Base-by-base conservation (phyloP, 495 filamentous ascomycete genomes). In the Immersiella caudata region DNA sequence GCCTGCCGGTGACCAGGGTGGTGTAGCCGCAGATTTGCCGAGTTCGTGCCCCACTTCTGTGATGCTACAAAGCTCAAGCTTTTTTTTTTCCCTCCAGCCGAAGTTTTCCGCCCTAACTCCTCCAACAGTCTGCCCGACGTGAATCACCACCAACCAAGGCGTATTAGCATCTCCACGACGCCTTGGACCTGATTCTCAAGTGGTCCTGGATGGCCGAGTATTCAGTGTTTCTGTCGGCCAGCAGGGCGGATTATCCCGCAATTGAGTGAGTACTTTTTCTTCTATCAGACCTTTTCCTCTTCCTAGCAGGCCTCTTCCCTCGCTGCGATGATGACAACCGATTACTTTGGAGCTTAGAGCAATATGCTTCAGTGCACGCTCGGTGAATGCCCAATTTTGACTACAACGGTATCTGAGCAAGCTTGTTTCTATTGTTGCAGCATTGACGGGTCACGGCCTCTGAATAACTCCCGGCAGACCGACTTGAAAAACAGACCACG, bases 391-490 rank as follows among this genome's bases (percentile, higher is more conserved):
- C 82, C 80, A 79, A 86, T 87, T 85, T 77, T 86, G 93, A 96
- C 93, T 97, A 96, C 93, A 96, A 96, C 93, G 93, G 93, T 97
- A 96, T 97, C 93, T 96, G 93, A 96, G 73, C 75, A 74, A 74
- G 18, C 0, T 51, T 33, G 29, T 21, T 25, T 12, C 2, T 36
- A 59, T 57, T 67, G 33, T 27, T 46, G 25, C 29, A 21, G 16
- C 46, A 27, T 26, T 35, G 18, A 29, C 22, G 14, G 12, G 21
- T 12, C 20, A 25, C 60, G 54, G 14, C 22, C 24, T 16, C 64
- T 64, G 64, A 72, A 60, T 18, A 18, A 36, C 24, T 2, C 25
- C 49, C 12, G 29, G 12, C 29, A 75, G 74, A 66, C 55, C 73
- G 78, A 79, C 68, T 83, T 81, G 78, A 80, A 68, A 60, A 68